A percentile compares a stretch with the other conserved stretches of the same genome.
Conservation (phyloP, 2,329 filamentous ascomycete species). For the Colletotrichum phormii region DNA sequence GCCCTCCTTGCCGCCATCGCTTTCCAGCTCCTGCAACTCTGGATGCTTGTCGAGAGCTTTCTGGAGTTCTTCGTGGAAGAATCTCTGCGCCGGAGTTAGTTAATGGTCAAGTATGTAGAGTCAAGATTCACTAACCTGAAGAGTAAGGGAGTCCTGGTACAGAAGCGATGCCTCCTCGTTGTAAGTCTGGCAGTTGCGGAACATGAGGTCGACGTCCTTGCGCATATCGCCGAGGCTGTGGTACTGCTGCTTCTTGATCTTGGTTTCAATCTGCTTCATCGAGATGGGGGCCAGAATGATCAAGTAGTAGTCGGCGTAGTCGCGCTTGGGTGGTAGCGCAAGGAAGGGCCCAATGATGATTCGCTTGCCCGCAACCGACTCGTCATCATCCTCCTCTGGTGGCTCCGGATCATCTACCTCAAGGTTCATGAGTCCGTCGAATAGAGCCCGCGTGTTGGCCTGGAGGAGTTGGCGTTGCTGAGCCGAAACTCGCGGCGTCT, state of each 20-base stretch:
- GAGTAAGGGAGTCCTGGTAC: slow-evolving; percentile 90
- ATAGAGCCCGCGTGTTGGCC: slow-evolving; percentile 80
- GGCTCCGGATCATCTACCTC: slow-evolving; percentile 80
- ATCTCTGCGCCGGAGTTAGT: slow-evolving; percentile 61
- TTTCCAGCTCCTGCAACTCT: slow-evolving; percentile 68
- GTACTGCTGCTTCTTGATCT: slow-evolving; percentile 97
- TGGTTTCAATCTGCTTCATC: slow-evolving; percentile 94
- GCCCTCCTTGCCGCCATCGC: slow-evolving; percentile 51
- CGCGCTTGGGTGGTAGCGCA: slow-evolving; percentile 86
- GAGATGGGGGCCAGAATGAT: slow-evolving; percentile 93
- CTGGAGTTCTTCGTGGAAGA: slow-evolving; percentile 65
- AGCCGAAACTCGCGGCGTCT: slow-evolving; percentile 64
- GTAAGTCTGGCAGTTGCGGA: slow-evolving; percentile 92
- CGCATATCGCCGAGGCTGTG: slow-evolving; percentile 82
- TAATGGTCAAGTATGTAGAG: not conserved
- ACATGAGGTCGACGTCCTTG: slow-evolving; percentile 85
- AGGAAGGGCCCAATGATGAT: slow-evolving; percentile 95
- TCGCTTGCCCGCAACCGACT: slow-evolving; percentile 72
- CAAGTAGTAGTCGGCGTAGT: slow-evolving; percentile 95
- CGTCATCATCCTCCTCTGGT: slow-evolving; percentile 66
- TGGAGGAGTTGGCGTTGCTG: slow-evolving; percentile 84
- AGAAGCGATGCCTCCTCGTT: slow-evolving; percentile 96
- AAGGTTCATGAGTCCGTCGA: slow-evolving; percentile 83
- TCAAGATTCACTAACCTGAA: slow-evolving; percentile 73
- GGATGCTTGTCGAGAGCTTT: slow-evolving; percentile 65